Evolutionary conservation across 192 early-diverging fungal genomes (phyloP), one percentile per base, ranked within the genome.

Genomic region (Gaertneriomyces semiglobifer): DNA sequence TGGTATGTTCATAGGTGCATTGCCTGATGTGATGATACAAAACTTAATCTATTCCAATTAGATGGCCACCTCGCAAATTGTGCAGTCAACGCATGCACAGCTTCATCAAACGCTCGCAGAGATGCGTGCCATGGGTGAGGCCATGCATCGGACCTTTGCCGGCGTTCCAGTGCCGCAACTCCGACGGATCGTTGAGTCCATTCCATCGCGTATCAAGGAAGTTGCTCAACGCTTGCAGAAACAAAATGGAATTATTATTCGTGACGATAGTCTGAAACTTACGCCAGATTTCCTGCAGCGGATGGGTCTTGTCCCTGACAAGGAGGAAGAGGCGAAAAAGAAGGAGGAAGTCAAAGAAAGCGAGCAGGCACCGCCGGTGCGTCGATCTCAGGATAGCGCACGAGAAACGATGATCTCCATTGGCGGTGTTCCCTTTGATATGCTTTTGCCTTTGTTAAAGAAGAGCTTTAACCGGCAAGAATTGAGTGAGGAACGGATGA

Each of bases 111-210:
- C 79, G 5, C 54, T 81, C 18, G 45, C 47, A 40, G 71, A 79
- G 63, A 80, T 81, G 66, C 73, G 66, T 66, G 43, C 73, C 53
- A 78, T 80, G 79, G 75, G 64, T n/a, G 71, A 80, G 41, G 70
- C 79, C 10, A 46, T 80, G 58, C 62, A 68, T 40, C 55, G 56
- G 5, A 74, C 75, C 7, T 79, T 81, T 69, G 70, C 44, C 8
- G 64, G 67, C 10, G 66, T 81, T 53, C 63, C 64, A 51, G 59
- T 77, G 8, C 41, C 64, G 59, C 66, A 79, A 54, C 39, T 81
- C 12, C 55, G 66, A 4, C 64, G 62, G 33, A 67, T 80, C 47
- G 72, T 80, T n/a, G 44, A 75, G 62, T 51, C 70, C 10, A 75
- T 81, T 60, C 79, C 79, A 25, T 59, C 57, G 8, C 63, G 69